These are phyloP conservation scores for Cicer chorassanicum DNA, from an alignment of 306 rosid species.

Conservation along the genomic window DNA sequence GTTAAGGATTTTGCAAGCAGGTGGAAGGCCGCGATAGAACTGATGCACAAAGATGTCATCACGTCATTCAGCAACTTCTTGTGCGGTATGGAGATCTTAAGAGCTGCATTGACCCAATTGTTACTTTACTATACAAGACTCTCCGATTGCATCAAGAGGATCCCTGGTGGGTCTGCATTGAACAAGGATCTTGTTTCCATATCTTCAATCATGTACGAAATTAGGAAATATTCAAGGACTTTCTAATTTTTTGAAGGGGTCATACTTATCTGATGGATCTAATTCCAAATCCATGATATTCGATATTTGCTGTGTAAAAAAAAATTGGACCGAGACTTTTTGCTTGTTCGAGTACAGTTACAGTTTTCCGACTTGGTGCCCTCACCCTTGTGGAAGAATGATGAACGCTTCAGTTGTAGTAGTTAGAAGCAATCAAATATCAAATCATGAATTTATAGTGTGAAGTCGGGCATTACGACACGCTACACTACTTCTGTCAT, in stretches of 20 bases:
- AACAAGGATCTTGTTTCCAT: slow-evolving; percentile 94
- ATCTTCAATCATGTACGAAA: slow-evolving; percentile 89
- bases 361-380: slow-evolving; percentile 19
- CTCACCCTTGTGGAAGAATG: slow-evolving; percentile 28
- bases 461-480: background rate
- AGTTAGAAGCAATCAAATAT: slow-evolving; percentile 14
- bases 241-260: slow-evolving; percentile 57
- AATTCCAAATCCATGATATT: slow-evolving; percentile 37
- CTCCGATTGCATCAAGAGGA: slow-evolving; percentile 87
- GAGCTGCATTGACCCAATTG: slow-evolving; percentile 90
- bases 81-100: slow-evolving; percentile 91
- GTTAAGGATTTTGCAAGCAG: slow-evolving; percentile 94
- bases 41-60: slow-evolving; percentile 99
- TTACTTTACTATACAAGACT: slow-evolving; percentile 93
- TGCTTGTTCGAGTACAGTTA: background rate
- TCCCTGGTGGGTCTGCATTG: slow-evolving; percentile 74
- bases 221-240: slow-evolving; percentile 93
- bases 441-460: slow-evolving; percentile 5
- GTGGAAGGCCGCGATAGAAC: slow-evolving; percentile 96
- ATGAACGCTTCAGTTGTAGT: slow-evolving; percentile 1
- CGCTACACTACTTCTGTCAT: background rate
- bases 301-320: slow-evolving; percentile 27
- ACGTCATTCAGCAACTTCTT: slow-evolving; percentile 97
- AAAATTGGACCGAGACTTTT: slow-evolving; percentile 6
- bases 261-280: slow-evolving; percentile 18